Base-by-base conservation (phyloP, 805 yeast species). In the Scheffersomyces stipitis region DNA sequence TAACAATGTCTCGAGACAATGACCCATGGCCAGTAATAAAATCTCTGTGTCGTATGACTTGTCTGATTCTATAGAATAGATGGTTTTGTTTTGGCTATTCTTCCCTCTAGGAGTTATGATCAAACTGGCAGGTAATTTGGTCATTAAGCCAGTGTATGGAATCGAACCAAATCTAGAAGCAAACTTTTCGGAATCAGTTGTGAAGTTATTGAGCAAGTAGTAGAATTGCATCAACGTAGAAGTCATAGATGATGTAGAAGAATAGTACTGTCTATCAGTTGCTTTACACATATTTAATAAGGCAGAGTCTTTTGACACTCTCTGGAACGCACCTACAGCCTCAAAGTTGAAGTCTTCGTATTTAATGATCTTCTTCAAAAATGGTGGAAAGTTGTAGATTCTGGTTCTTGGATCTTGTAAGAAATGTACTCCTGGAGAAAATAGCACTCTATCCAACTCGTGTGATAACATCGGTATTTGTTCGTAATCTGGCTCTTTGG, bases 221-320 rank as follows among this genome's bases (percentile, higher is more conserved):
- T 93, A 96, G 40, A 91, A 66, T 33, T 89, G 95, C 3, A 81
- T 69, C 30, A 91, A 69, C 1, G 81, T 62, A 1, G 81, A 71
- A 0, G 98, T 90, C 86, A 91, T 75, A 1, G 96, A 85, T 14
- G 95, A 85, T 0, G 98, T 89, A 1, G 96, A 88, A 2, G 95
- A 85, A 40, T 75, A 77, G 54, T 71, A 91, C 38, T 52, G 58
- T 54, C 49, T 66, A 28, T 47, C 49, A 33, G 39, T 45, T 31
- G 44, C 39, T 14, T 49, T 45, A 0, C 91, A 81, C 7, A 83
- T 56, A 4, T 65, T 36, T 1, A 75, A 49, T 31, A 91, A 65
- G 0, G 51, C 52, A 9, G 53, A 42, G 62, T 91, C 96, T 49
- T 76, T 76, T 3, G 86, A 76, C 0, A 95, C 81, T 0, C 87